Percentiles rank a stretch among this genome's conserved stretches.
These are phyloP conservation scores for Kodamaea hsintzibuensis DNA, from an alignment of 805 yeast species.

Conservation along the genomic window DNA sequence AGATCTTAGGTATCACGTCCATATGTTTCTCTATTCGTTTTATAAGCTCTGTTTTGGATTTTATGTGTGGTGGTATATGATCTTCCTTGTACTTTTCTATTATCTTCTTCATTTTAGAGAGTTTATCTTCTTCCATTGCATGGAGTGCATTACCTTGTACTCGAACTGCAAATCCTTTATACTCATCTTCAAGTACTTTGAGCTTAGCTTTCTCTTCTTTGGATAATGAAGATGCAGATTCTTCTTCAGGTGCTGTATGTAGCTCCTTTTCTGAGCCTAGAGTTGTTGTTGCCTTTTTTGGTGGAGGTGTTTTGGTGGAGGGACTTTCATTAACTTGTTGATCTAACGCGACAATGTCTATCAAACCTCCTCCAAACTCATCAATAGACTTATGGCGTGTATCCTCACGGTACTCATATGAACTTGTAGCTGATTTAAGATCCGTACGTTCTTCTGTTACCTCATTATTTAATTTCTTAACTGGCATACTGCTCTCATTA, in stretches of 20 bases:
- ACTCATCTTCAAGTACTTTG: background rate
- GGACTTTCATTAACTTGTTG: background rate
- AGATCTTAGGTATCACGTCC: constrained; percentile 35
- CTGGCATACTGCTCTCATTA: too few relatives aligned
- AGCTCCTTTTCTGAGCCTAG: too few relatives aligned
- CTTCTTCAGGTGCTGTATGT: background rate
- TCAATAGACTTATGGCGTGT: constrained; percentile 1
- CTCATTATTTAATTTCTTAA: background rate
- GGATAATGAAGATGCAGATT: background rate
- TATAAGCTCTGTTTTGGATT: constrained; percentile 32
- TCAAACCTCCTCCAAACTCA: constrained; percentile 6
- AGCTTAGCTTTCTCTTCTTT: background rate
- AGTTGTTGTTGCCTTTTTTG: background rate
- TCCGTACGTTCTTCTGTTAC: background rate
- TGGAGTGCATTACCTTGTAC: constrained; percentile 16
- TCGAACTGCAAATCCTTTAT: constrained; percentile 11
- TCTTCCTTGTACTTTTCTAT: constrained; percentile 16
- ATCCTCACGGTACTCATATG: constrained; percentile 3
- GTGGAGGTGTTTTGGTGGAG: background rate
- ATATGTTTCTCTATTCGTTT: constrained; percentile 29
- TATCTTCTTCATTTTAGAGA: constrained; percentile 14
- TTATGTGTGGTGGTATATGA: constrained; percentile 26
- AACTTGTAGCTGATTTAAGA: background rate
- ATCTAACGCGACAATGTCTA: constrained; percentile 5
- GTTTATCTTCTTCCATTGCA: constrained; percentile 15